Conservation (phyloP, 2,329 filamentous ascomycete genomes). For the Botrytis medusae region DNA sequence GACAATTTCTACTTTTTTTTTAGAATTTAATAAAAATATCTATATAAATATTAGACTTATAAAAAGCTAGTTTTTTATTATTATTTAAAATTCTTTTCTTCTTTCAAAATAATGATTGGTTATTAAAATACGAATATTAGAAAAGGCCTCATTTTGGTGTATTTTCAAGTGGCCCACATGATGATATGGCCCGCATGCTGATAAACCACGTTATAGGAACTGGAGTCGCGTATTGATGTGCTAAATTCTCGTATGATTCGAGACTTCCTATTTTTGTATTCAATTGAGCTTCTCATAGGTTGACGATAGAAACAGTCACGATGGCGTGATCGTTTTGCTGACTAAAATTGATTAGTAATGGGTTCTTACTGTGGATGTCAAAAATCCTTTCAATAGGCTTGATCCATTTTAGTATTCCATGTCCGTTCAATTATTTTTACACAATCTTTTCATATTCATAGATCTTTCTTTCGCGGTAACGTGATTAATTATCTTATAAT, state of each 20-base stretch:
- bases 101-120: too few relatives aligned
- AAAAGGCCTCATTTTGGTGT: too few relatives aligned
- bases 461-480: neutral
- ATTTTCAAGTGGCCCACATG: too few relatives aligned
- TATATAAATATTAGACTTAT: too few relatives aligned
- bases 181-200: too few relatives aligned
- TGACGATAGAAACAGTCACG: neutral
- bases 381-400: neutral
- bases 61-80: too few relatives aligned
- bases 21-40: too few relatives aligned
- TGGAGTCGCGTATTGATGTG: neutral
- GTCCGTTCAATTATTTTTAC: neutral
- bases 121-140: too few relatives aligned
- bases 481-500: neutral
- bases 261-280: neutral
- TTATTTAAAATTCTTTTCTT: too few relatives aligned
- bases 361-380: neutral
- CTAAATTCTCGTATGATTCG: neutral
- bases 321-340: conserved; percentile 11
- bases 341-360: conserved; percentile 1
- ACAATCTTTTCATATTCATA: neutral
- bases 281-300: neutral
- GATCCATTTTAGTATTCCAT: neutral
- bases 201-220: too few relatives aligned
- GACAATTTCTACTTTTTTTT: too few relatives aligned